phyloP scores from a whole-genome alignment of 805 yeast species.

The Zygotorulaspora florentina region DNA sequence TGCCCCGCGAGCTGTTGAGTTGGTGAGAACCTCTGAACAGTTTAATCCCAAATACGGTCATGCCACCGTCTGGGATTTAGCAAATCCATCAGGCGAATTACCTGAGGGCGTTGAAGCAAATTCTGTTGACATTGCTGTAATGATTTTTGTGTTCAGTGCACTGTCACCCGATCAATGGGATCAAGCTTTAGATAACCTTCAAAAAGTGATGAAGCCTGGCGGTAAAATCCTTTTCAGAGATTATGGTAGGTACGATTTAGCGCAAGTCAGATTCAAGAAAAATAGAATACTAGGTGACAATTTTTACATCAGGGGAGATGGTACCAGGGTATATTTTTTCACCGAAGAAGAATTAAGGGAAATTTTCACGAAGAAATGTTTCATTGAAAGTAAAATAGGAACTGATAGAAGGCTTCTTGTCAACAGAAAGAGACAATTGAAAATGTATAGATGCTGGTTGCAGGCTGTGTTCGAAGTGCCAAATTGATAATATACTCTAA shows the following conservation, averaged over 20 bases:
- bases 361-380: constrained; percentile 60
- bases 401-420: constrained; percentile 89
- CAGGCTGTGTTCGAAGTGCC: constrained; percentile 72
- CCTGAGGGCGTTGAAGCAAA: constrained; percentile 82
- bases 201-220: constrained; percentile 81
- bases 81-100: constrained; percentile 63
- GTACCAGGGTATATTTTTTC: constrained; percentile 95
- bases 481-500: not conserved
- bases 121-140: constrained; percentile 86
- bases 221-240: constrained; percentile 87
- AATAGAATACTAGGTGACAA: constrained; percentile 84
- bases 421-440: constrained; percentile 84
- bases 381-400: constrained; percentile 71
- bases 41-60: constrained; percentile 60
- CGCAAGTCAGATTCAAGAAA: constrained; percentile 90
- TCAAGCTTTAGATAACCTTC: constrained; percentile 67
- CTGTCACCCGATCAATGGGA: constrained; percentile 89
- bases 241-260: constrained; percentile 92
- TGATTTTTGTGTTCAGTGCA: constrained; percentile 93
- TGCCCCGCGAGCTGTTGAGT: constrained; percentile 81
- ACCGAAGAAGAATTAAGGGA: constrained; percentile 84
- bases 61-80: constrained; percentile 94
- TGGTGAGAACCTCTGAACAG: constrained; percentile 62
- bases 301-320: constrained; percentile 95
- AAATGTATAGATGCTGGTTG: constrained; percentile 96